Conservation (phyloP, 257 asterid genomes). For the Thymus quinquecostatus region DNA sequence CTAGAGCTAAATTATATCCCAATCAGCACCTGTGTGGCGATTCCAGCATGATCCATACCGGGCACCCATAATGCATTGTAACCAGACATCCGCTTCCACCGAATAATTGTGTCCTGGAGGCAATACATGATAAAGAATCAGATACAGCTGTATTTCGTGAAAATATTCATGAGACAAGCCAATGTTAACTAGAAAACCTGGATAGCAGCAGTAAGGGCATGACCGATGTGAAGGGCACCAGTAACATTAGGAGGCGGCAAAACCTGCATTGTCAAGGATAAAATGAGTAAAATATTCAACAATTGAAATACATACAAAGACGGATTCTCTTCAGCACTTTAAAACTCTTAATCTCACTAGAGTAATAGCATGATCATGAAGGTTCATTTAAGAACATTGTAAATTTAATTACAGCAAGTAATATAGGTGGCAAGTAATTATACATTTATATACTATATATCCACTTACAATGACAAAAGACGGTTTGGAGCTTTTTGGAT, state of each 20-base stretch:
- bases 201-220: conserved; percentile 94
- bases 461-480: conserved; percentile 81
- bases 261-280: conserved; percentile 55
- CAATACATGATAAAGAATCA: conserved; percentile 21
- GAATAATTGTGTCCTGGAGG: conserved; percentile 88
- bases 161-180: conserved; percentile 20
- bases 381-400: too few species aligned
- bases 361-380: too few species aligned
- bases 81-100: conserved; percentile 98
- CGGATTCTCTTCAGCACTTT: too few species aligned
- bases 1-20: neutral
- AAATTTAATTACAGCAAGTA: too few species aligned
- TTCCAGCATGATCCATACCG: conserved; percentile 98
- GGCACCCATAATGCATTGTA: conserved; percentile 94
- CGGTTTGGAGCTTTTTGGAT: conserved; percentile 77
- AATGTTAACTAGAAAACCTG: conserved; percentile 52
- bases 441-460: too few species aligned
- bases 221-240: conserved; percentile 96
- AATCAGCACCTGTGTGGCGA: conserved; percentile 86
- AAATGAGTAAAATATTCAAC: conserved; percentile 1
- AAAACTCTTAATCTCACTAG: too few species aligned
- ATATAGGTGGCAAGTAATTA: neutral
- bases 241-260: conserved; percentile 97
- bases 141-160: conserved; percentile 18
- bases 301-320: neutral